phyloP scores from a whole-genome alignment of 1,139 yeast species.

The Pichia sp. region DNA sequence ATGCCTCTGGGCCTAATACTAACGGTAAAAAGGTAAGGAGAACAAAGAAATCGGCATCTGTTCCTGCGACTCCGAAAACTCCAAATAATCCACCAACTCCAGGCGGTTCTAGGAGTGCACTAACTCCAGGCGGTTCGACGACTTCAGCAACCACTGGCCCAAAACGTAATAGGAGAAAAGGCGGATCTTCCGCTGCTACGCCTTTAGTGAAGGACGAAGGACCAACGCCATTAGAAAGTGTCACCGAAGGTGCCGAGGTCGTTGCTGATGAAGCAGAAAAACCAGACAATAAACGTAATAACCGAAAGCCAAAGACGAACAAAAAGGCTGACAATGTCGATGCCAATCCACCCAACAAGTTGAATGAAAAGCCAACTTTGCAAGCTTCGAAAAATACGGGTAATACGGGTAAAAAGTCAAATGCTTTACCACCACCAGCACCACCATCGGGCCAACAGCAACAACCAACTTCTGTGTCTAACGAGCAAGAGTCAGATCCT shows the following conservation, averaged over 20 bases:
- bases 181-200: constrained; percentile 14
- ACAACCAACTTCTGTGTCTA: too few species aligned
- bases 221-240: constrained; percentile 12
- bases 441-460: too few species aligned
- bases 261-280: not conserved
- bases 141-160: constrained; percentile 6
- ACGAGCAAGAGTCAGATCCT: not conserved
- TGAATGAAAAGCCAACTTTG: not conserved
- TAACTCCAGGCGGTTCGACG: constrained; percentile 1
- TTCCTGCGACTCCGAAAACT: constrained; percentile 27
- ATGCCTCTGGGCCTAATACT: not conserved
- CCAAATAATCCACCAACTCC: constrained; percentile 24
- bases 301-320: not conserved
- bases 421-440: too few species aligned
- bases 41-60: constrained; percentile 25
- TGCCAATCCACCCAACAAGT: not conserved
- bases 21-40: constrained; percentile 16
- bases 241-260: constrained; percentile 2
- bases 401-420: too few species aligned
- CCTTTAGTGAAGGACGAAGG: constrained; percentile 22
- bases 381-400: not conserved
- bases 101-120: constrained; percentile 10
- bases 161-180: constrained; percentile 19
- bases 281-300: not conserved
- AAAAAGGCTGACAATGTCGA: not conserved